Conservation (phyloP, 2,329 filamentous ascomycete species). For the Sporothrix pallida region DNA sequence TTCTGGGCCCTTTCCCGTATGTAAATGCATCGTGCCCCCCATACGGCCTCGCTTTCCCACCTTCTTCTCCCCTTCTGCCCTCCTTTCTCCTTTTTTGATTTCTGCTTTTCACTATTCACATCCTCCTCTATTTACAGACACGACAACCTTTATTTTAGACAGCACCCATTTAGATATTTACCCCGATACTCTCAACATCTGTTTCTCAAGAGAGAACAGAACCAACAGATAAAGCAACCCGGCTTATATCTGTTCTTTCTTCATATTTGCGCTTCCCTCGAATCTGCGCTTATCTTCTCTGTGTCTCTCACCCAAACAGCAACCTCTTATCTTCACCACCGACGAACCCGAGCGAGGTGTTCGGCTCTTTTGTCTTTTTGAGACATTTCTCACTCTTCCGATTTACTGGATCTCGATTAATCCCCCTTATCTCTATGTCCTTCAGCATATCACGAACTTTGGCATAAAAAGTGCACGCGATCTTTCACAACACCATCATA, state of each 20-base stretch:
- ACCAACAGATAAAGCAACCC: slow-evolving; percentile 26
- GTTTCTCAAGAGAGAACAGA: slow-evolving; percentile 31
- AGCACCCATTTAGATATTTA: background rate
- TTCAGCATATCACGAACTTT: background rate
- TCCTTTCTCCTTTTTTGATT: background rate
- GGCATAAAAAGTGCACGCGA: slow-evolving; percentile 25
- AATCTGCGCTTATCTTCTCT: slow-evolving; percentile 25
- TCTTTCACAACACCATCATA: background rate
- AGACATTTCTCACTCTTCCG: background rate
- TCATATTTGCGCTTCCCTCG: background rate
- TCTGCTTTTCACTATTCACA: background rate
- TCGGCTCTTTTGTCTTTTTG: slow-evolving; percentile 1
- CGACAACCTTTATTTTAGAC: background rate
- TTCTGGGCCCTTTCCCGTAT: slow-evolving; percentile 27
- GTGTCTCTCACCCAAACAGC: slow-evolving; percentile 20
- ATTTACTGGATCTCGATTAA: background rate
- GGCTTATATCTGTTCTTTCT: slow-evolving; percentile 27
- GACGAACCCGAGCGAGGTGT: background rate
- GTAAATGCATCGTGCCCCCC: slow-evolving; percentile 24
- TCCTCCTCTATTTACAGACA: background rate
- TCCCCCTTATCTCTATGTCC: background rate
- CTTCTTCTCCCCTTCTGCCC: slow-evolving; percentile 1
- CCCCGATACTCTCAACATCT: slow-evolving; percentile 11
- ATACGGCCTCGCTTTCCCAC: slow-evolving; percentile 3
- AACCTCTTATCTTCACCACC: slow-evolving; percentile 19